Evolutionary conservation across 1,284 basidiomycete species (phyloP).

Genomic region (Puccinia coronata): DNA sequence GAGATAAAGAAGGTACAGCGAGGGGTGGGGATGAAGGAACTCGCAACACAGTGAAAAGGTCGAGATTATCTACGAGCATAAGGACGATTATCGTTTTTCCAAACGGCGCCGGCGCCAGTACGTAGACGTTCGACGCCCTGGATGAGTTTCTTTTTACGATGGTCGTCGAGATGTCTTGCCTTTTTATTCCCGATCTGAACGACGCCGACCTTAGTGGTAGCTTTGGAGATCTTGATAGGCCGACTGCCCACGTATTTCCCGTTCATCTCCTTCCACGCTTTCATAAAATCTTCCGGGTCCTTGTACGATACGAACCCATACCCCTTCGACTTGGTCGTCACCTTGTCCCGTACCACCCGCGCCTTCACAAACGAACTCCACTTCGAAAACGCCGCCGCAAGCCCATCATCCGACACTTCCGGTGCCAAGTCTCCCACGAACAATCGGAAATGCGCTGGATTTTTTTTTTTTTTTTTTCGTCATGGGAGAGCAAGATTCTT

Average conservation of each 20-base stretch:
- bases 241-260: conserved; percentile 97
- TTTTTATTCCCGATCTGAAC: conserved; percentile 91
- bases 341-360: conserved; percentile 89
- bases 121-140: conserved; percentile 49
- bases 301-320: conserved; percentile 97
- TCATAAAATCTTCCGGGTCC: conserved; percentile 96
- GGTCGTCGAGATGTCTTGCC: conserved; percentile 60
- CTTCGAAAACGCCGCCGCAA: conserved; percentile 83
- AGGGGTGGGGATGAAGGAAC: neutral
- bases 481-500: conserved; percentile 19
- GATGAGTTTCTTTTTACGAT: conserved; percentile 48
- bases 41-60: no score
- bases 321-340: conserved; percentile 71
- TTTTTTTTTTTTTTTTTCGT: no score
- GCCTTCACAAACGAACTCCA: conserved; percentile 92
- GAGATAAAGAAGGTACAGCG: no score
- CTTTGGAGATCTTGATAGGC: conserved; percentile 86
- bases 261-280: conserved; percentile 99
- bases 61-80: conserved; percentile 46
- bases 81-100: conserved; percentile 50
- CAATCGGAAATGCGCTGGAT: conserved; percentile 94
- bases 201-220: conserved; percentile 75
- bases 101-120: conserved; percentile 49
- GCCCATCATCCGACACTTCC: conserved; percentile 92
- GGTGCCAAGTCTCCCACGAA: conserved; percentile 98